Evolutionary conservation across 148 eudicot species (phyloP).

Genomic region (Vaccinium corymbosum): DNA sequence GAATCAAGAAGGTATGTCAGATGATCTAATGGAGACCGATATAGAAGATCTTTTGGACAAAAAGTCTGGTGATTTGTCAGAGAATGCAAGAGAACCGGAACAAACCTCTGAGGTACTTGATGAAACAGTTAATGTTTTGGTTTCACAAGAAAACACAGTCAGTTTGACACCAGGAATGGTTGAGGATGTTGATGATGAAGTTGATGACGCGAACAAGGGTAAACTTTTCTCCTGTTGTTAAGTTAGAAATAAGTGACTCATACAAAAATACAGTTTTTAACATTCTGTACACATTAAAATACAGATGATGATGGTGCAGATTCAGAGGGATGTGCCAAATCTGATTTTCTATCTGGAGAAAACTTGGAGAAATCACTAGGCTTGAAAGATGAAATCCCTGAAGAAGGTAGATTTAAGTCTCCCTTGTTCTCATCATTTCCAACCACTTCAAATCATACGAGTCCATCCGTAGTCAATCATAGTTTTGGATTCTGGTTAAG

Average conservation of each 20-base stretch:
- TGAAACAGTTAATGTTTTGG: conserved; percentile 9
- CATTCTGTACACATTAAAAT: background rate
- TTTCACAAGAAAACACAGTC: background rate
- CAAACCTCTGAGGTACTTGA: conserved; percentile 6
- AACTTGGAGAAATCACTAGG: background rate
- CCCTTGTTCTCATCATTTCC: background rate
- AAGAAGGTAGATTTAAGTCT: conserved; percentile 16
- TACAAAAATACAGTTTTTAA: background rate
- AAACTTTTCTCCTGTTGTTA: background rate
- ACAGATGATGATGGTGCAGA: conserved; percentile 14
- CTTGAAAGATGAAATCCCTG: background rate
- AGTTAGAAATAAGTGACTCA: background rate
- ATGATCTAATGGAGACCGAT: conserved; percentile 20
- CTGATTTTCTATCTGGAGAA: background rate
- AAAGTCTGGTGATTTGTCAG: conserved; percentile 1
- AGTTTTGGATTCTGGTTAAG: background rate
- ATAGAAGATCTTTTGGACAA: conserved; percentile 3
- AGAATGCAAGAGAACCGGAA: conserved; percentile 9
- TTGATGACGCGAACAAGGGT: conserved; percentile 10
- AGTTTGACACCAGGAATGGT: background rate
- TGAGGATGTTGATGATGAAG: conserved; percentile 17
- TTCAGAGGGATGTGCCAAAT: conserved; percentile 16
- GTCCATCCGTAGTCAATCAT: background rate
- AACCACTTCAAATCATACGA: background rate
- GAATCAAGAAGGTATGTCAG: conserved; percentile 12